Base-by-base conservation (phyloP, 1,284 basidiomycete genomes). In the Ustilago curta region DNA sequence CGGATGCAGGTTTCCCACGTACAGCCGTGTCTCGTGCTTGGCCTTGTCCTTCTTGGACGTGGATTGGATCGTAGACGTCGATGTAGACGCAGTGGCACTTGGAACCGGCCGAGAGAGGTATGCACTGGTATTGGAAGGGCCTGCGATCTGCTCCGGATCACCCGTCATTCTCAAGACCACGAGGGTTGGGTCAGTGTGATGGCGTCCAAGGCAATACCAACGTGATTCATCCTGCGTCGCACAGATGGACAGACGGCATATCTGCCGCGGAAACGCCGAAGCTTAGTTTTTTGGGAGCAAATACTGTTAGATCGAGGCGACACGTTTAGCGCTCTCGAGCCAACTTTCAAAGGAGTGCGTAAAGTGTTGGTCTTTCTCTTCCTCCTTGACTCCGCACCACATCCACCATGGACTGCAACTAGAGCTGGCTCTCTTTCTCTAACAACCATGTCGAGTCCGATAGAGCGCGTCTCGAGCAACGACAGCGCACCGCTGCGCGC, bases 1-100 rank as follows among this genome's bases (percentile, higher is more conserved):
- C 0, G 92, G 89, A 78, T 93, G 90, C 31, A 98, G 88, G 83
- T 97, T 97, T 43, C 95, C 95, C 50, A 99, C 88, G 81, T 95
- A 99, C 0, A 99, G 88, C 21, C 95, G 87, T 77, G 72, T 76
- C 39, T 66, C 69, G 60, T 70, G 67, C n/a, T 67, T 74, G 23
- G 21, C 21, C 4, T 51, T 37, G 6, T 40, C 31, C 5, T 25
- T 37, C 5, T 25, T 44, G 5, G 54, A 12, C 16, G 39, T 9
- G 7, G 52, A 11, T 8, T 19, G n/a, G 27, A 48, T 31, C 29
- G 35, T 37, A 16, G 47, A 48, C 27, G 47, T n/a, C 5, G 51
- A 16, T 25, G 31, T 19, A 25, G 54, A 9, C 4, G 48, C 21
- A n/a, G 43, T 19, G 3, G 56, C 9, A n/a, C 42, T 8, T 0